These are phyloP conservation scores for Camellia sinensis DNA, from an alignment of 148 eudicot genomes.

Conservation along the genomic window DNA sequence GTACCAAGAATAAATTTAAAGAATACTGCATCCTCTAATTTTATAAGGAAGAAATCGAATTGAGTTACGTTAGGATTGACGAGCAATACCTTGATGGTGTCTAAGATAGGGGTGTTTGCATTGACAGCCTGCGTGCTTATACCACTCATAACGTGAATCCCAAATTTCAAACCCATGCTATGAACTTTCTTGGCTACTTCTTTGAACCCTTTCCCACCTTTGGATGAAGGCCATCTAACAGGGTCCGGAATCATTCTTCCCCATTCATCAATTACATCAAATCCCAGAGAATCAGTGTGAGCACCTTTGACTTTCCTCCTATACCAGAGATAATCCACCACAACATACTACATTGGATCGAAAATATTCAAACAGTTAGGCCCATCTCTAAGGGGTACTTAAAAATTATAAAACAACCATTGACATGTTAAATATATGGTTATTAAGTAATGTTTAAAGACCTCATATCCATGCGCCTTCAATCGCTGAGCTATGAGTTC, in stretches of 20 bases:
- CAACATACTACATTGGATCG: constrained; percentile 66
- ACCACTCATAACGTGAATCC: constrained; percentile 97
- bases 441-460: constrained; percentile 16
- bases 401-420: not conserved
- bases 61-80: not conserved
- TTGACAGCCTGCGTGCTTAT: constrained; percentile 79
- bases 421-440: not conserved
- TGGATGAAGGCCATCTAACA: constrained; percentile 88
- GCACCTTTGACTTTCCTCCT: constrained; percentile 78
- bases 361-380: not conserved
- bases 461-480: constrained; percentile 80
- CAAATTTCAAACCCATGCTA: constrained; percentile 92
- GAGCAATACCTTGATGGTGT: constrained; percentile 58
- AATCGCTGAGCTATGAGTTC: constrained; percentile 63
- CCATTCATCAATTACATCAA: constrained; percentile 93
- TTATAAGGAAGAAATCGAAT: not conserved
- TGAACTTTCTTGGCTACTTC: constrained; percentile 80
- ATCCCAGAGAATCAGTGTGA: constrained; percentile 70
- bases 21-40: not conserved
- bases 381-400: not conserved
- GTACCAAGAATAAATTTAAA: not conserved
- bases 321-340: constrained; percentile 98
- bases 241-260: constrained; percentile 96
- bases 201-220: constrained; percentile 73
- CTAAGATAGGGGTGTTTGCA: constrained; percentile 85